Evolutionary conservation across 441 rosid species (phyloP), one percentile per base, ranked within the genome.

Genomic region (Eutrema salsugineum): DNA sequence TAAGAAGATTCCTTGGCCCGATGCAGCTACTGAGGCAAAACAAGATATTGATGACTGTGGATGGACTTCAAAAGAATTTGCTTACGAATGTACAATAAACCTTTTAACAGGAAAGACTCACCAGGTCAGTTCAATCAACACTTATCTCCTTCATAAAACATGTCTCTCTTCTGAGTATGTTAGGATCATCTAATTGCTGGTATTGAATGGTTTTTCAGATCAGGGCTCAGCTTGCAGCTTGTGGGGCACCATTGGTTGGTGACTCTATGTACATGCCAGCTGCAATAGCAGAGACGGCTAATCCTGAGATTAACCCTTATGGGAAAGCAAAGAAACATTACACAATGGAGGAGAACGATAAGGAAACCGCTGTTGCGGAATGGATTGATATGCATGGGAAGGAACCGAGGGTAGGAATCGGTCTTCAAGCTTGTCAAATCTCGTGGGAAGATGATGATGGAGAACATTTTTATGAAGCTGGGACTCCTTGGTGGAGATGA

Each of bases 251-350:
- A 2, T 70, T 93, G 56, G 86, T 93, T 73, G 98, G 96, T 14
- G 98, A 91, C 83, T 82, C 97, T 7, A 84, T 87, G 83, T 93
- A 93, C 84, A 88, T 86, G 96, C 90, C 96, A 51, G 88, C 97
- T 17, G 87, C 90, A 46, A 75, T 88, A 74, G 90, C 91, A 71
- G 90, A 93, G 77, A 55, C 81, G 61, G 65, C 67, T 33, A 81
- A 58, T 72, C 97, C 91, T 12, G 87, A 73, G 58, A 71, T 81
- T 53, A 84, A 91, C 71, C 94, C 97, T 36, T 88, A 81, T 74
- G 91, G 96, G 8, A 88, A 80, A 77, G 15, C 47, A 39, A 78
- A 68, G 65, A 78, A 78, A 59, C 55, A 55, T 27, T 63, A 47
- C 58, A 17, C 59, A 38, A 67, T 68, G 67, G 86, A 83, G 63